Conservation (phyloP, 371 early-diverging fungal species). For the Mucor racemosus region DNA sequence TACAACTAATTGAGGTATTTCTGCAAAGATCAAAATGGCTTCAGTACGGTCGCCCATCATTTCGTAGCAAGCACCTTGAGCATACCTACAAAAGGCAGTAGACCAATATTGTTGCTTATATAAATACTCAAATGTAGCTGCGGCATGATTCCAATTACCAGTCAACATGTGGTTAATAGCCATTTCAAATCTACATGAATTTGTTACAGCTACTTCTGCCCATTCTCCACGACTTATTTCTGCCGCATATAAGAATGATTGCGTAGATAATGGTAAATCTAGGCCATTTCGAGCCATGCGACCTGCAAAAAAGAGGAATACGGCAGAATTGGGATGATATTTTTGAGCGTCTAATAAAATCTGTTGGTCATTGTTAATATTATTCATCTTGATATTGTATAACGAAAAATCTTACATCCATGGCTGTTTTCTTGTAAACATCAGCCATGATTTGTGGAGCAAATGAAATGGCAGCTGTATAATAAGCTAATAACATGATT, state of each 20-base stretch:
- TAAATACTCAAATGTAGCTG: constrained; percentile 49
- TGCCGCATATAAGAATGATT: constrained; percentile 51
- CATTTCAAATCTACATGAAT: constrained; percentile 60
- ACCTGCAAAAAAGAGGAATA: constrained; percentile 63
- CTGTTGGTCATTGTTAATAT: constrained; percentile 9
- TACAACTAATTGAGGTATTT: constrained; percentile 48
- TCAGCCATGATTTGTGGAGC: constrained; percentile 48
- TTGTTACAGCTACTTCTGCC: constrained; percentile 55
- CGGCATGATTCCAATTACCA: constrained; percentile 60
- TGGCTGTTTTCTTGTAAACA: constrained; percentile 47
- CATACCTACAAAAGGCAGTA: constrained; percentile 59
- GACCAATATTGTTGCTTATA: constrained; percentile 65
- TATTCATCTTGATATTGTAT: background rate
- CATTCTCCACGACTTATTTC: constrained; percentile 47
- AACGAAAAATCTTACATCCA: constrained; percentile 34
- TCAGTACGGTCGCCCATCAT: constrained; percentile 50
- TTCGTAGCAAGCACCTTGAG: constrained; percentile 59
- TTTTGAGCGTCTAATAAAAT: constrained; percentile 56
- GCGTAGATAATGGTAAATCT: constrained; percentile 56
- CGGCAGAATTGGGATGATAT: constrained; percentile 59
- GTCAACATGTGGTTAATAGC: constrained; percentile 61
- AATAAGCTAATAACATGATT: constrained; percentile 54
- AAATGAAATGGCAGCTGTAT: constrained; percentile 42
- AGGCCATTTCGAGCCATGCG: constrained; percentile 52
- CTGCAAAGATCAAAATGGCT: constrained; percentile 54